These are phyloP conservation scores for Centaurea solstitialis DNA, from an alignment of 129 eudicot genomes.

Conservation along the genomic window DNA sequence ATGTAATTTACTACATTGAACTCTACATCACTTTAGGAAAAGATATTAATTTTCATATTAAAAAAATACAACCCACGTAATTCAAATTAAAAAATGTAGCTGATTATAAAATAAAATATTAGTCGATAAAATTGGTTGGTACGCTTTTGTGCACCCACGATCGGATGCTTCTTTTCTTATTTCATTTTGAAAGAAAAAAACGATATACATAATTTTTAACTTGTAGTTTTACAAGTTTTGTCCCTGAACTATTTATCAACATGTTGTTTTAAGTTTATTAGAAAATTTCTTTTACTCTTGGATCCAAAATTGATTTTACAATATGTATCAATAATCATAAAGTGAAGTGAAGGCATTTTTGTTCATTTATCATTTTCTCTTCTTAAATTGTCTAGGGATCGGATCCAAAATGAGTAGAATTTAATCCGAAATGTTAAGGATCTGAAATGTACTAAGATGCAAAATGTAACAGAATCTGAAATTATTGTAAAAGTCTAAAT, in stretches of 20 bases:
- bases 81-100: not conserved
- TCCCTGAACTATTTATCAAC: not conserved
- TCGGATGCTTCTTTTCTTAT: conserved; percentile 15
- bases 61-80: not conserved
- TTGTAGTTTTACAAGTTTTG: not conserved
- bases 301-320: not conserved
- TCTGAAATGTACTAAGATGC: too few species aligned
- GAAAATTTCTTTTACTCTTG: not conserved
- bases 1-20: too few species aligned
- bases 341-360: not conserved
- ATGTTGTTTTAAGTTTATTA: not conserved
- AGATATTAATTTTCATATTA: not conserved
- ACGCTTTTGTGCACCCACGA: conserved; percentile 42
- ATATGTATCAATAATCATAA: not conserved
- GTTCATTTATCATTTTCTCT: not conserved
- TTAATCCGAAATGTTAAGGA: too few species aligned
- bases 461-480: too few species aligned
- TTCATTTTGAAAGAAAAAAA: not conserved
- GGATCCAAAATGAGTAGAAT: too few species aligned
- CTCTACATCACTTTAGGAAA: too few species aligned
- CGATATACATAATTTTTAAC: not conserved
- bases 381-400: too few species aligned
- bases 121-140: conserved; percentile 11
- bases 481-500: too few species aligned
- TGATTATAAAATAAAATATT: not conserved